These are phyloP conservation scores for Diaporthe destruens DNA, from an alignment of 2,329 filamentous ascomycete genomes.

Conservation along the genomic window DNA sequence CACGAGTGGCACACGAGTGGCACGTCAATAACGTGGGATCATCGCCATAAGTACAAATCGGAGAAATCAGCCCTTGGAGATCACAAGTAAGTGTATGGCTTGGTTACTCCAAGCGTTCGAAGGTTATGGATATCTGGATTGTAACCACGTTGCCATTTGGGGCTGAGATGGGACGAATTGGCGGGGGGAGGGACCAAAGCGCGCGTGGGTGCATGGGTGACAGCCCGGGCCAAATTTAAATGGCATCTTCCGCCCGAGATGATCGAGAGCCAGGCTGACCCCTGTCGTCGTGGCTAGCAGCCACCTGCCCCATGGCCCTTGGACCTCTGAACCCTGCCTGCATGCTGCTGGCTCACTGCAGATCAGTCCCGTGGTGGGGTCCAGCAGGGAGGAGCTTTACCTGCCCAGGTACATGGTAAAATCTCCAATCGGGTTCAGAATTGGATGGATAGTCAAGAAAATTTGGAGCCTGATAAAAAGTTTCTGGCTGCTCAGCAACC, in stretches of 20 bases:
- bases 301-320: constrained; percentile 21
- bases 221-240: not conserved
- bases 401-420: constrained; percentile 13
- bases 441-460: constrained; percentile 16
- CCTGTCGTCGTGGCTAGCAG: constrained; percentile 7
- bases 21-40: not conserved
- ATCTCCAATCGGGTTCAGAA: constrained; percentile 31
- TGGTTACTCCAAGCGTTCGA: not conserved
- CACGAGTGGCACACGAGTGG: no score
- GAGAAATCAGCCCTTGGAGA: constrained; percentile 17
- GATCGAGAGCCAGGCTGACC: constrained; percentile 27
- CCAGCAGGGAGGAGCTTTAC: constrained; percentile 21
- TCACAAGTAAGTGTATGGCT: not conserved
- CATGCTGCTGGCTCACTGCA: constrained; percentile 15
- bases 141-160: constrained; percentile 29
- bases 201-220: not conserved
- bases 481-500: constrained; percentile 7
- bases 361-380: constrained; percentile 27
- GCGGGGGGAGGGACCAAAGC: constrained; percentile 1
- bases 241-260: constrained; percentile 8
- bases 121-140: constrained; percentile 19
- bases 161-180: constrained; percentile 15
- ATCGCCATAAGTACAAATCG: not conserved
- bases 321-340: constrained; percentile 26
- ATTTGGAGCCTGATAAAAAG: constrained; percentile 25